Evolutionary conservation across 1,139 yeast species (phyloP).

Genomic region (Candida gigantensis): DNA sequence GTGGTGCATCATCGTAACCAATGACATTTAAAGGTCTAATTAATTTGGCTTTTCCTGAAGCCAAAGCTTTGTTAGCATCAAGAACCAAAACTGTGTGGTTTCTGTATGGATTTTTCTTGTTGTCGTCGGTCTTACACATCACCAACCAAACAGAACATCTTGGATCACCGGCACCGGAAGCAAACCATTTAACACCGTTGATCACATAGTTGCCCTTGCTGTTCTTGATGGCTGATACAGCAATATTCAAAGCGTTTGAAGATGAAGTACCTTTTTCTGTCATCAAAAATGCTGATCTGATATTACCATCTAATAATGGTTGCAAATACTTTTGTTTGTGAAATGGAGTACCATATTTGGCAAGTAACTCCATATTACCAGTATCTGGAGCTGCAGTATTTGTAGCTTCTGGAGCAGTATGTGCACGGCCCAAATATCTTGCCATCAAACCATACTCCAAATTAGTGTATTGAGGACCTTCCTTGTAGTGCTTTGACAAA

Average conservation of each 20-base stretch:
- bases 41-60: constrained; percentile 52
- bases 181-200: constrained; percentile 75
- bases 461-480: constrained; percentile 66
- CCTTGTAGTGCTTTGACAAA: constrained; percentile 55
- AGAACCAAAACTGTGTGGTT: constrained; percentile 65
- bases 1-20: constrained; percentile 75
- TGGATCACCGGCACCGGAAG: constrained; percentile 76
- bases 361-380: constrained; percentile 74
- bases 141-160: constrained; percentile 61
- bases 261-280: constrained; percentile 69
- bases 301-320: constrained; percentile 60
- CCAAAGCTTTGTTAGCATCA: constrained; percentile 53
- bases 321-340: constrained; percentile 57
- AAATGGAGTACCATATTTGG: constrained; percentile 53
- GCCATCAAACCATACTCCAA: constrained; percentile 74
- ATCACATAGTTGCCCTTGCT: constrained; percentile 52
- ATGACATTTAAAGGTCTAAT: constrained; percentile 59
- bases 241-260: constrained; percentile 67
- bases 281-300: constrained; percentile 70
- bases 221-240: constrained; percentile 48
- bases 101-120: constrained; percentile 35
- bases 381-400: constrained; percentile 72
- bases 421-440: constrained; percentile 60
- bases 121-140: constrained; percentile 61
- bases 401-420: constrained; percentile 62